Base-by-base conservation (phyloP, 129 eudicot species). In the Flaveria linearis region DNA sequence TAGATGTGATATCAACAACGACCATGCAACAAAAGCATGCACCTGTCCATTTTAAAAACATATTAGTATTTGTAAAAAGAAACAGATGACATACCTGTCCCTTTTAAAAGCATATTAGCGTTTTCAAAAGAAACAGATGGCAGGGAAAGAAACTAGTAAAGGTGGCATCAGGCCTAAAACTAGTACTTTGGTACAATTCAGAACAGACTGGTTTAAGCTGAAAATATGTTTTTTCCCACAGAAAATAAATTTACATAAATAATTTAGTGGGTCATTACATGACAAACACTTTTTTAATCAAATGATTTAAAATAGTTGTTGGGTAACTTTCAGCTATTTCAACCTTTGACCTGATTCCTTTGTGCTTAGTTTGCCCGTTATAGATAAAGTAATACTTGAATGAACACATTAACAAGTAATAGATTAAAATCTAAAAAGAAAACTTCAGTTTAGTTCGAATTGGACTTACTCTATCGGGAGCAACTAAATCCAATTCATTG, bases 21-120 rank as follows among this genome's bases (percentile, higher is more conserved):
- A 78, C 99, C 99, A 95, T 57, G 96, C 92, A 74, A 95, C 76
- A 72, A 86, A 86, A 43, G 86, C 88, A 76, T 95, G 82, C 77
- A 95, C 95, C 99, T 95, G 92, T 23, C 72, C 30, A 75, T 33
- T 69, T 81, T 1, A 81, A 68, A 3, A 47, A 60, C 67, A 56
- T 28, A 78, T 78, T 60, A 71, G 60, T 62, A 18, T 76, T 42
- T 45, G 7, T 26, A 36, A 62, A 61, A 23, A 74, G 26, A 41
- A 53, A 56, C 9, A 17, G 39, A 55, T 25, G 58, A n/a, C 10
- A 52, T 36, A 95, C 95, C 99, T 95, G 92, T 23, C 72, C 30
- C 72, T 26, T 69, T 81, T 1, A 81, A 68, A 3, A 47, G 67
- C 67, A 49, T 28, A 78, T 78, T 60, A 71, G 60, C 15, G 45